A percentile compares a stretch with the other conserved stretches of the same genome.
Evolutionary conservation across 129 eudicot genomes (phyloP).

Genomic region (Flaveria bidentis): DNA sequence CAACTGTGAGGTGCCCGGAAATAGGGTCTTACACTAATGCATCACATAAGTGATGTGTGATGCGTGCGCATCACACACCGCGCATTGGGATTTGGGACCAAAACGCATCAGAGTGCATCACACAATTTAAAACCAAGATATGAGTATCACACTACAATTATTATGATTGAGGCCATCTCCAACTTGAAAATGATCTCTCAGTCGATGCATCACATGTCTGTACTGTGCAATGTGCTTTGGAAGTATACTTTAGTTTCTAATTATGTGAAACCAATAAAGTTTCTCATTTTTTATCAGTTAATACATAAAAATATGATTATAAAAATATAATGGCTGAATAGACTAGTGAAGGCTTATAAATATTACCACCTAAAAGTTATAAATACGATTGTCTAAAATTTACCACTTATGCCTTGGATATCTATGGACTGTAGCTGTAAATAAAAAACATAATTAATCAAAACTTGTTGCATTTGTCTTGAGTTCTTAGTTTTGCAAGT

Average conservation of each 20-base stretch:
- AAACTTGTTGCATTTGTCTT: too few species aligned
- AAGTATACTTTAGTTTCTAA: background rate
- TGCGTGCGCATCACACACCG: too few species aligned
- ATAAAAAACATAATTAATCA: background rate
- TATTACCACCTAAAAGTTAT: background rate
- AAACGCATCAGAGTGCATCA: too few species aligned
- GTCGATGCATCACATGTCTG: background rate
- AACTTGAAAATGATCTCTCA: background rate
- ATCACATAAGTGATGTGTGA: too few species aligned
- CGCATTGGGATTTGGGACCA: too few species aligned
- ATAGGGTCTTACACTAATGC: too few species aligned
- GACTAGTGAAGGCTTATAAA: background rate
- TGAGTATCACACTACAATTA: background rate
- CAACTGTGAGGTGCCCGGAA: too few species aligned
- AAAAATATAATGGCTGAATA: background rate
- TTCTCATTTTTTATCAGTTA: background rate
- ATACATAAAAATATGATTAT: background rate
- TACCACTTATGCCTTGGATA: too few species aligned
- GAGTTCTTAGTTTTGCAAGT: background rate
- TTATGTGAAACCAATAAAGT: background rate
- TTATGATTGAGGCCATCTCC: background rate
- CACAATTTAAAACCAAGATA: too few species aligned
- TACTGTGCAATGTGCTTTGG: background rate
- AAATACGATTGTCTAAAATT: background rate
- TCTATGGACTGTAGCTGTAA: background rate